These are phyloP conservation scores for Penicillium odoratum DNA, from an alignment of 495 filamentous ascomycete genomes.

Conservation along the genomic window DNA sequence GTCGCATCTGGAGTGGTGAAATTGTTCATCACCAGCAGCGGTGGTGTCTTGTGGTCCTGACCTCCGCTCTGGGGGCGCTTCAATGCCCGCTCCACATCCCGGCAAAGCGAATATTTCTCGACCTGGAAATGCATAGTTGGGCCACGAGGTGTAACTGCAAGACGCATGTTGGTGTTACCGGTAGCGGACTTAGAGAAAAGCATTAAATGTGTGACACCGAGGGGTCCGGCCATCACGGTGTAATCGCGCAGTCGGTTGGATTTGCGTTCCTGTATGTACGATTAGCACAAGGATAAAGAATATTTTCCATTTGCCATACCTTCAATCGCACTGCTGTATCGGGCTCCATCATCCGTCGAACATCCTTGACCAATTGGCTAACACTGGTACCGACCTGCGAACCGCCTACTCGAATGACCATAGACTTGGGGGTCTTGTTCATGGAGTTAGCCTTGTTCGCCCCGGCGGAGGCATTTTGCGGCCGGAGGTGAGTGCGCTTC, in stretches of 20 bases:
- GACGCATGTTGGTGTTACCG: conserved; percentile 89
- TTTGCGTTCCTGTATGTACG: conserved; percentile 67
- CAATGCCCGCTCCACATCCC: conserved; percentile 78
- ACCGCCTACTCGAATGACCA: conserved; percentile 97
- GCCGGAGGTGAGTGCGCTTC: conserved; percentile 81
- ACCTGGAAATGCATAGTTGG: conserved; percentile 93
- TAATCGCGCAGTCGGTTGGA: conserved; percentile 91
- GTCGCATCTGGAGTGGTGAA: conserved; percentile 66
- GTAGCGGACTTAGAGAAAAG: conserved; percentile 88
- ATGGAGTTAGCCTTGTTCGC: conserved; percentile 52
- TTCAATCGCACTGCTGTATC: conserved; percentile 83
- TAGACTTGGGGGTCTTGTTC: conserved; percentile 78
- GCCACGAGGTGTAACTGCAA: conserved; percentile 85
- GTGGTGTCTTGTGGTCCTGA: conserved; percentile 80
- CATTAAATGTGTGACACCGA: conserved; percentile 91
- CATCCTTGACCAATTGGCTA: conserved; percentile 88
- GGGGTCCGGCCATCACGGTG: conserved; percentile 89
- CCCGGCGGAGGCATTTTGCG: conserved; percentile 59
- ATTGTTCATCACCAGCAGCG: conserved; percentile 97
- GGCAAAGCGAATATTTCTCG: conserved; percentile 93
- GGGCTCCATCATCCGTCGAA: conserved; percentile 92
- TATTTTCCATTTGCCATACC: conserved; percentile 32
- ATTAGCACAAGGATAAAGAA: conserved; percentile 8
- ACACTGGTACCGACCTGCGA: conserved; percentile 90
- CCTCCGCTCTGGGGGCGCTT: conserved; percentile 78